Evolutionary conservation across 108 stramenopile genomes (phyloP).

Genomic region (Nitzschia sp.): DNA sequence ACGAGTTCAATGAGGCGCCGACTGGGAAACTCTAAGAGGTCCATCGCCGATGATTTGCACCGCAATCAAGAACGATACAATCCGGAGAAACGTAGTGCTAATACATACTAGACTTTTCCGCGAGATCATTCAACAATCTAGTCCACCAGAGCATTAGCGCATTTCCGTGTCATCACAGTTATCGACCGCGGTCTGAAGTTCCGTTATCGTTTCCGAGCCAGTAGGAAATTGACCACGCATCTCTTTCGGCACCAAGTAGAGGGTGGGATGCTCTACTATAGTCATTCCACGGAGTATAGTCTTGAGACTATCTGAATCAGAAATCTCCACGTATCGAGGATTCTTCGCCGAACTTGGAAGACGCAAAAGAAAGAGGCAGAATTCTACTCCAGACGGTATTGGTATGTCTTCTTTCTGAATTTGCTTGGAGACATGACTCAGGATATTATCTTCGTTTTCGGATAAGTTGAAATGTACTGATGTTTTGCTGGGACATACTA

Average conservation of each 20-base stretch:
- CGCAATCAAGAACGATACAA: too few relatives aligned
- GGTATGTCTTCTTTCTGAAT: conserved; percentile 1
- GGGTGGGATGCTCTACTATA: conserved; percentile 71
- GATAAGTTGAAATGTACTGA: conserved; percentile 13
- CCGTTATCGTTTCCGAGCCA: not conserved
- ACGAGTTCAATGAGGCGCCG: conserved; percentile 69
- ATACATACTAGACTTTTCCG: too few relatives aligned
- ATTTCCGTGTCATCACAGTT: too few relatives aligned
- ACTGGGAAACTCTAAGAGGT: conserved; percentile 1
- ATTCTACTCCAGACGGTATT: conserved; percentile 30
- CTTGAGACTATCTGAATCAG: conserved; percentile 34
- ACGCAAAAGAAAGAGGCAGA: conserved; percentile 40
- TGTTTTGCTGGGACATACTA: not conserved
- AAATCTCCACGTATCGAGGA: conserved; percentile 52
- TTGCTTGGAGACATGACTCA: conserved; percentile 12
- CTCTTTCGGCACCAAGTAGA: conserved; percentile 41
- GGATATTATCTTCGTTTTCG: conserved; percentile 22
- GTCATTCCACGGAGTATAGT: conserved; percentile 55
- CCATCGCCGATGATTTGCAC: too few relatives aligned
- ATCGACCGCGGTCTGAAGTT: too few relatives aligned
- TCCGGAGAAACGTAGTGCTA: too few relatives aligned
- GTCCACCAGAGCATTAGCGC: not conserved
- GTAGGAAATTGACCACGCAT: conserved; percentile 4
- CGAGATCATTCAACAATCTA: not conserved
- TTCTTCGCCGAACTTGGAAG: conserved; percentile 61